A percentile compares a stretch with the other conserved stretches of the same genome.
Evolutionary conservation across 164 flowering plant genomes (phyloP).

Genomic region (Kalanchoe fedtschenkoi): DNA sequence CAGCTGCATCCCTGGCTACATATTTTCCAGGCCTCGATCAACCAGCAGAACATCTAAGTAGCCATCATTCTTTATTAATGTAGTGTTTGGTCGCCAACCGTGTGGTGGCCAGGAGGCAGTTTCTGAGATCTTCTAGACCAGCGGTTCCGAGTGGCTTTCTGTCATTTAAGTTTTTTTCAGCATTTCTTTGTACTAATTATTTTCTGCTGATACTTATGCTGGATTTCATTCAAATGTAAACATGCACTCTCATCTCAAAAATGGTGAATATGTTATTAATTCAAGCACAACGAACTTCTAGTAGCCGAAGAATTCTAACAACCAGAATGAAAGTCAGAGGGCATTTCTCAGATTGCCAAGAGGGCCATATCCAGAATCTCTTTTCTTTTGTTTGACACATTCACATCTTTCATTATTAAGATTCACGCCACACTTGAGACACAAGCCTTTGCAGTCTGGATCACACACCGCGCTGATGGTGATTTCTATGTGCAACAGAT

Average conservation of each 20-base stretch:
- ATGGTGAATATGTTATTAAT: not conserved
- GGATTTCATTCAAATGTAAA: no score
- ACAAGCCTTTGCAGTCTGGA: conserved; percentile 67
- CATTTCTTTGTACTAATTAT: no score
- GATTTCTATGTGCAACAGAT: conserved; percentile 74
- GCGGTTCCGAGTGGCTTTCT: not conserved
- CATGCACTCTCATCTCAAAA: not conserved
- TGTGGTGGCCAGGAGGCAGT: no score
- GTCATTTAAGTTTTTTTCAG: no score
- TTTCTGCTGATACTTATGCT: no score
- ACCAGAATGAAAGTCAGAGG: not conserved
- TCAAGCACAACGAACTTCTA: not conserved
- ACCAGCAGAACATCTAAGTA: not conserved
- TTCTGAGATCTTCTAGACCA: no score
- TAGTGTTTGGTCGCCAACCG: no score
- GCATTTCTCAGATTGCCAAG: conserved; percentile 36
- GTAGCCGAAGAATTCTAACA: conserved; percentile 13
- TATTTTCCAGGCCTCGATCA: not conserved
- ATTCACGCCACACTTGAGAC: conserved; percentile 66
- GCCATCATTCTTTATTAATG: no score
- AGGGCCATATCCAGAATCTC: conserved; percentile 38
- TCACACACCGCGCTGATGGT: conserved; percentile 54
- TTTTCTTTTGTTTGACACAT: conserved; percentile 29
- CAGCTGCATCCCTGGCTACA: no score
- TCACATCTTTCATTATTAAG: conserved; percentile 48